phyloP scores from a whole-genome alignment of 768 basidiomycete species.

The Pseudohyphozyma bogoriensis region DNA sequence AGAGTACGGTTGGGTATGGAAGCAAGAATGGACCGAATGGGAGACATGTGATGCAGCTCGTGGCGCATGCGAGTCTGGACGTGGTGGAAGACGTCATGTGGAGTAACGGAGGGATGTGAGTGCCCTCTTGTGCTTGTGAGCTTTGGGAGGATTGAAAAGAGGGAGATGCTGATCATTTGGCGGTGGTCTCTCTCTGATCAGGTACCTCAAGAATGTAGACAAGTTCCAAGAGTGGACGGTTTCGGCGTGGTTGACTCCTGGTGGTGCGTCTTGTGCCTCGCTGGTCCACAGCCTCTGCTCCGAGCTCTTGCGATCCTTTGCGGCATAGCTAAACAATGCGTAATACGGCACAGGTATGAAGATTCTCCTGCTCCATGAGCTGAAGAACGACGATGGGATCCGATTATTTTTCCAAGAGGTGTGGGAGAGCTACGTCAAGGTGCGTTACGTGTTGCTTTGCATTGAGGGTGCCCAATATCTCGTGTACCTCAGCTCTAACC shows the following conservation, averaged over 20 bases:
- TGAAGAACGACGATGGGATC: slow-evolving; percentile 95
- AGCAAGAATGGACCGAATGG: slow-evolving; percentile 27
- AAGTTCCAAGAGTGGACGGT: slow-evolving; percentile 99
- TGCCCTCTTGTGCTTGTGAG: background rate
- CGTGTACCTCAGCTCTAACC: too few species aligned
- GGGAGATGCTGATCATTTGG: too few species aligned
- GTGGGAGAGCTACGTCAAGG: slow-evolving; percentile 97
- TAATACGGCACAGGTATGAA: slow-evolving; percentile 66
- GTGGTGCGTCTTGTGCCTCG: slow-evolving; percentile 56
- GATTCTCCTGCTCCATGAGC: slow-evolving; percentile 85
- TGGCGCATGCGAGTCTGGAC: slow-evolving; percentile 92
- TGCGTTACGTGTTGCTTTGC: slow-evolving; percentile 39
- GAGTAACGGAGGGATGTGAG: slow-evolving; percentile 49
- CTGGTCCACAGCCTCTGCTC: background rate
- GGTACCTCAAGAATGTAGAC: slow-evolving; percentile 92
- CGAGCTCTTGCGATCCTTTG: background rate
- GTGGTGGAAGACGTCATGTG: slow-evolving; percentile 86
- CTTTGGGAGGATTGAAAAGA: background rate
- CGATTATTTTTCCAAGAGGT: slow-evolving; percentile 82
- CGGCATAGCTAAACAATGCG: too few species aligned
- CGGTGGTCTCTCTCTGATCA: slow-evolving; percentile 41
- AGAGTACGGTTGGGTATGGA: slow-evolving; percentile 23
- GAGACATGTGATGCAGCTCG: slow-evolving; percentile 90
- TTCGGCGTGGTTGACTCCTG: slow-evolving; percentile 88
- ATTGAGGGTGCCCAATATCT: background rate